Evolutionary conservation across 2,329 filamentous ascomycete species (phyloP).

Genomic region (Xylariaceae sp.): DNA sequence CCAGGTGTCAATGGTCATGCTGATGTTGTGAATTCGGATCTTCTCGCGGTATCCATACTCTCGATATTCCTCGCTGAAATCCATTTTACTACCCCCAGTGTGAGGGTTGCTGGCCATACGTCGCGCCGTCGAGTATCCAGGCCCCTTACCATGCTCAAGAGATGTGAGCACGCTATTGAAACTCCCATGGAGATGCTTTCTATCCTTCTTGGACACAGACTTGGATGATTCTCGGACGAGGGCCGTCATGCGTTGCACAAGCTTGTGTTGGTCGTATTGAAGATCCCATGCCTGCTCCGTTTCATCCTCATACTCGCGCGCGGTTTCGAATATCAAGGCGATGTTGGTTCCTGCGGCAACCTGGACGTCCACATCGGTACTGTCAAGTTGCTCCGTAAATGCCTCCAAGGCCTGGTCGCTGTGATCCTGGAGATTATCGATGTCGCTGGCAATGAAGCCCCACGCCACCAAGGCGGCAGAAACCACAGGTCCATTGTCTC

Average conservation of each 20-base stretch:
- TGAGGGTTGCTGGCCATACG: slow-evolving; percentile 39
- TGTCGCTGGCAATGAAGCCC: slow-evolving; percentile 71
- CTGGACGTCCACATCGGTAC: slow-evolving; percentile 65
- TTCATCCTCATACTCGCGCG: slow-evolving; percentile 44
- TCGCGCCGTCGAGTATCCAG: slow-evolving; percentile 47
- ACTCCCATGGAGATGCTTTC: slow-evolving; percentile 42
- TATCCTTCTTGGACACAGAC: slow-evolving; percentile 44
- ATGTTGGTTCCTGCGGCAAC: slow-evolving; percentile 74
- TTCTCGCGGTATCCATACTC: slow-evolving; percentile 51
- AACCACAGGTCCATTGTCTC: slow-evolving; percentile 65
- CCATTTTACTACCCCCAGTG: slow-evolving; percentile 37
- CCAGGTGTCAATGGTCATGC: slow-evolving; percentile 47
- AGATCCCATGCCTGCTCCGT: slow-evolving; percentile 45
- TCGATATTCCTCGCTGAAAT: slow-evolving; percentile 37
- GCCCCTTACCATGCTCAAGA: slow-evolving; percentile 48
- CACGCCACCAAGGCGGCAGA: slow-evolving; percentile 70
- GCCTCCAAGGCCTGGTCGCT: slow-evolving; percentile 70
- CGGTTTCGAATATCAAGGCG: slow-evolving; percentile 74
- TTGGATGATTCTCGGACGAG: slow-evolving; percentile 45
- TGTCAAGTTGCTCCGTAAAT: slow-evolving; percentile 81
- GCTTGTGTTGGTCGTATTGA: slow-evolving; percentile 45
- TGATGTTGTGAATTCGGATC: slow-evolving; percentile 42
- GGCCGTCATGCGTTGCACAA: slow-evolving; percentile 44
- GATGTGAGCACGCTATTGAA: slow-evolving; percentile 50
- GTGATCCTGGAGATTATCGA: slow-evolving; percentile 67